Conservation (phyloP, 768 basidiomycete species). For the Xerocomellus intermedius region DNA sequence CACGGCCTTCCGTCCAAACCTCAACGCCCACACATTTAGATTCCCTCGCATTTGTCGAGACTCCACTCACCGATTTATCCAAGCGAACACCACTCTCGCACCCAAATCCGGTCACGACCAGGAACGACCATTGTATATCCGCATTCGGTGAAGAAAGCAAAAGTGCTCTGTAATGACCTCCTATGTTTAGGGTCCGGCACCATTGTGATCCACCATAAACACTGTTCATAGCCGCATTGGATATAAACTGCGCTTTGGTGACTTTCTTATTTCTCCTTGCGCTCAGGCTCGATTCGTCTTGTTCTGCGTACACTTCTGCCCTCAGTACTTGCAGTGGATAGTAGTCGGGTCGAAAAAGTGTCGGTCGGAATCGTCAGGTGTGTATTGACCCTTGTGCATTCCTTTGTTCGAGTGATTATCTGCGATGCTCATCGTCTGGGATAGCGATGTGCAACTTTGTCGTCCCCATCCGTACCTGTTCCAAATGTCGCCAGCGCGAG, state of each 20-base stretch:
- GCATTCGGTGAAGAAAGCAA: conserved; percentile 13
- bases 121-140: conserved; percentile 1
- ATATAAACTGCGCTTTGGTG: conserved; percentile 9
- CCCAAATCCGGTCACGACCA: conserved; percentile 2
- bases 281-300: neutral
- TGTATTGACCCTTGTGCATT: neutral
- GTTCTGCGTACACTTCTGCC: neutral
- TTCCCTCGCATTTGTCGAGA: neutral
- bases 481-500: conserved; percentile 25
- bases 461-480: conserved; percentile 32
- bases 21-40: neutral
- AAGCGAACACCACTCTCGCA: neutral
- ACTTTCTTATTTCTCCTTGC: neutral
- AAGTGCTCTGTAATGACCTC: conserved; percentile 9
- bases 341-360: neutral
- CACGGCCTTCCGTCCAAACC: neutral
- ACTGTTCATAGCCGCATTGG: neutral
- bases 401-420: neutral
- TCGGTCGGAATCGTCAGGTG: neutral
- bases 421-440: neutral
- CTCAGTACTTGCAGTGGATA: neutral
- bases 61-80: neutral
- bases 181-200: conserved; percentile 7
- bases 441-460: conserved; percentile 31
- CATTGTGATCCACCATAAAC: conserved; percentile 9